Percentiles rank a stretch among this genome's conserved stretches.
Conservation (phyloP, 768 basidiomycete species). For the Russula lepida region DNA sequence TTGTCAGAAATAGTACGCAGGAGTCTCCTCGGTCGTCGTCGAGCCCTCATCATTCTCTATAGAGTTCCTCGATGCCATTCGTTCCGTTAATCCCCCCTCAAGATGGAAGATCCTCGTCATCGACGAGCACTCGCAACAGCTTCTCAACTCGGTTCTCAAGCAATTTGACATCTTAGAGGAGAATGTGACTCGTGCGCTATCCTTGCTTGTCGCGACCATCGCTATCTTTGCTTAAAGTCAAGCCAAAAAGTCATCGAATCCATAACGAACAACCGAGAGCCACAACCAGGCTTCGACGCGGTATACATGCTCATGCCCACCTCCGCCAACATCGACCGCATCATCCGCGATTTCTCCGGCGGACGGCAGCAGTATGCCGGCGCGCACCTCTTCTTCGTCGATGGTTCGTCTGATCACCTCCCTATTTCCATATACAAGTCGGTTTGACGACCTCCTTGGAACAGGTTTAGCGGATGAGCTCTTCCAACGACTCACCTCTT, state of each 20-base stretch:
- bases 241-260: constrained; percentile 75
- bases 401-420: constrained; percentile 45
- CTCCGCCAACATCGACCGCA: constrained; percentile 82
- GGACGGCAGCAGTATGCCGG: constrained; percentile 65
- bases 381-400: constrained; percentile 90
- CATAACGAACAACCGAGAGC: constrained; percentile 73
- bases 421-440: too few species aligned
- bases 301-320: constrained; percentile 95
- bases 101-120: constrained; percentile 98
- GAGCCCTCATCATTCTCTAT: constrained; percentile 7
- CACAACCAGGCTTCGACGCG: constrained; percentile 82
- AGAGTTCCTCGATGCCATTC: constrained; percentile 86
- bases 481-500: constrained; percentile 65
- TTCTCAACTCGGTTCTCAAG: constrained; percentile 80
- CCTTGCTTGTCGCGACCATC: not conserved
- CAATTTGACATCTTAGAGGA: constrained; percentile 92
- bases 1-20: constrained; percentile 34
- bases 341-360: constrained; percentile 74
- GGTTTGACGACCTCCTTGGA: not conserved
- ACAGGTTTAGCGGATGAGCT: constrained; percentile 71
- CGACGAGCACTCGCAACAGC: constrained; percentile 81
- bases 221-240: not conserved
- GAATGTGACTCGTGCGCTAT: constrained; percentile 83
- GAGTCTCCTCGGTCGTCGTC: not conserved
- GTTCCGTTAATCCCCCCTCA: constrained; percentile 76